These are phyloP conservation scores for Pseudoneurospora amorphoporcata DNA, from an alignment of 495 filamentous ascomycete species.

Conservation along the genomic window DNA sequence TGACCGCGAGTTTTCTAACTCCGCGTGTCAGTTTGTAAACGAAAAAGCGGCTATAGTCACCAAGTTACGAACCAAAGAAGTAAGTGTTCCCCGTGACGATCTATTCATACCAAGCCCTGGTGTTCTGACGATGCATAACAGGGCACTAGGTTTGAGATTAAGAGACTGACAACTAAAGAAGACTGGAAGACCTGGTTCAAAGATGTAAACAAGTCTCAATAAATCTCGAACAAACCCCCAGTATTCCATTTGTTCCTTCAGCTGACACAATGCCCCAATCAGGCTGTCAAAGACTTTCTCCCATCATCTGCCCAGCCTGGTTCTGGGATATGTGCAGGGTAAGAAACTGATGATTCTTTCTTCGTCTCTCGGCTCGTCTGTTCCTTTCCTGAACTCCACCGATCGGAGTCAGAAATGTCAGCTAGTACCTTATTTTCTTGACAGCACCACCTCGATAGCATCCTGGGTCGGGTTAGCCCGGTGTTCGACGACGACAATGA, in stretches of 20 bases:
- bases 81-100: too few species aligned
- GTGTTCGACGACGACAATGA: background rate
- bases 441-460: background rate
- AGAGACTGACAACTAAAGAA: background rate
- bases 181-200: background rate
- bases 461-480: background rate
- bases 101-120: too few species aligned
- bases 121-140: background rate
- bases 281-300: background rate
- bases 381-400: too few species aligned
- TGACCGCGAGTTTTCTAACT: background rate
- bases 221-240: too few species aligned
- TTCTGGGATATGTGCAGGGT: background rate
- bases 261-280: too few species aligned
- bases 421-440: background rate
- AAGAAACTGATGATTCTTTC: background rate
- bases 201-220: background rate
- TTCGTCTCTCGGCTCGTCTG: background rate
- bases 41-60: background rate
- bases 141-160: background rate
- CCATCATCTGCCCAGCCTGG: background rate
- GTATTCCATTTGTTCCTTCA: too few species aligned
- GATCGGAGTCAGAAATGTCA: too few species aligned
- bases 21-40: background rate
- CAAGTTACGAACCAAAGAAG: background rate